Conservation (phyloP, 2,329 filamentous ascomycete species). For the Ceratocystis eucalypticola region DNA sequence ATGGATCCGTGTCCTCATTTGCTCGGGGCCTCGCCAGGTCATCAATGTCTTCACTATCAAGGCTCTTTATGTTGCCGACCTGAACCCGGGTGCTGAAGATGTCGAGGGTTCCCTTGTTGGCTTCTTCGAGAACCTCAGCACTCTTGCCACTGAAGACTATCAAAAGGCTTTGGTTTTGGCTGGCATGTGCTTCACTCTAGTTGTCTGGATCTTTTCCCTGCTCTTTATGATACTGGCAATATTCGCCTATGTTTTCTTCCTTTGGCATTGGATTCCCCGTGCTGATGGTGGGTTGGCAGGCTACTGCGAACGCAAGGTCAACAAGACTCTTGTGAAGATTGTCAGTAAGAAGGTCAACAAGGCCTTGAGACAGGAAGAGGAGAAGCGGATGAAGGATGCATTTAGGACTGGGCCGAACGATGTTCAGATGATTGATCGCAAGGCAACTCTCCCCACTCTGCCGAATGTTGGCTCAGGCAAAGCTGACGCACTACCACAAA, state of each 20-base stretch:
- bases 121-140: constrained; percentile 72
- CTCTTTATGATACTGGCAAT: constrained; percentile 61
- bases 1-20: constrained; percentile 78
- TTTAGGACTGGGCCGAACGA: constrained; percentile 40
- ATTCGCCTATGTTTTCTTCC: constrained; percentile 72
- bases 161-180: constrained; percentile 72
- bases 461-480: constrained; percentile 30
- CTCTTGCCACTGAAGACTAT: constrained; percentile 58
- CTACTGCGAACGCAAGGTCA: constrained; percentile 88
- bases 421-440: constrained; percentile 36
- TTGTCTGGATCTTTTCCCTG: constrained; percentile 77
- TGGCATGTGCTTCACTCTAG: constrained; percentile 81
- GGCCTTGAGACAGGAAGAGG: constrained; percentile 67
- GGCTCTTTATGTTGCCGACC: constrained; percentile 63
- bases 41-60: constrained; percentile 83
- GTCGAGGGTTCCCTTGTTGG: constrained; percentile 53
- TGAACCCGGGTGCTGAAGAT: constrained; percentile 33
- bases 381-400: constrained; percentile 40
- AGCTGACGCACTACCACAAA: constrained; percentile 40
- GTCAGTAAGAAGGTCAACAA: constrained; percentile 80
- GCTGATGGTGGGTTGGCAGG: constrained; percentile 65
- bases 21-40: constrained; percentile 81
- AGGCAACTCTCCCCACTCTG: constrained; percentile 51
- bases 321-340: constrained; percentile 69
- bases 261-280: constrained; percentile 82